A percentile compares a stretch with the other conserved stretches of the same genome.
These are phyloP conservation scores for Pseudonitzschia pungens DNA, from an alignment of 108 stramenopile species.

Conservation along the genomic window DNA sequence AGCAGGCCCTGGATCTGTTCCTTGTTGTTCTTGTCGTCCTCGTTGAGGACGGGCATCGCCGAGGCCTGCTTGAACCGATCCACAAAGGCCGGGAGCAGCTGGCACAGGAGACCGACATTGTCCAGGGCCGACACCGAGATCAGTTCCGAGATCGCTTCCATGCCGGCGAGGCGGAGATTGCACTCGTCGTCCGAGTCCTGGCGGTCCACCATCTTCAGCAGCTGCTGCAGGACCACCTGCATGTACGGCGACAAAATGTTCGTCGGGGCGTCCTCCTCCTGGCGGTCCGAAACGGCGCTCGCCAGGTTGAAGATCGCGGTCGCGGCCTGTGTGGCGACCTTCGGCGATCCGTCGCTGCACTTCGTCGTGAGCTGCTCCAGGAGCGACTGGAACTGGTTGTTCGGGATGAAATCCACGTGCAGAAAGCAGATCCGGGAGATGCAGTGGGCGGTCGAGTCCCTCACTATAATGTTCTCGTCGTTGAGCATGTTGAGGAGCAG, in stretches of 20 bases:
- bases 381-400: constrained; percentile 74
- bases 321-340: constrained; percentile 87
- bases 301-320: constrained; percentile 93
- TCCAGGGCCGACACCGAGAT: constrained; percentile 87
- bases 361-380: constrained; percentile 73
- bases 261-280: constrained; percentile 55
- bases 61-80: constrained; percentile 79
- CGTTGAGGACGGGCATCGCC: constrained; percentile 63
- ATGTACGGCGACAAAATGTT: constrained; percentile 83
- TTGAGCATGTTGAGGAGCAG: constrained; percentile 71
- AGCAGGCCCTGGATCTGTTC: constrained; percentile 85
- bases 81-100: constrained; percentile 76
- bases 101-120: constrained; percentile 53
- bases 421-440: constrained; percentile 89
- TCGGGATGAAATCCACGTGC: constrained; percentile 78
- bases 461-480: constrained; percentile 81
- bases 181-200: constrained; percentile 56
- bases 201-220: constrained; percentile 86
- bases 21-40: constrained; percentile 87
- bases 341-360: constrained; percentile 62
- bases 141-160: constrained; percentile 83
- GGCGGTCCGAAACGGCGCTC: constrained; percentile 66
- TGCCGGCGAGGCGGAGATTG: constrained; percentile 79
- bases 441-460: constrained; percentile 92
- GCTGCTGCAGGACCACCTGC: constrained; percentile 66